These are phyloP conservation scores for Glonium stellatum DNA, from an alignment of 495 filamentous ascomycete genomes.

Conservation along the genomic window DNA sequence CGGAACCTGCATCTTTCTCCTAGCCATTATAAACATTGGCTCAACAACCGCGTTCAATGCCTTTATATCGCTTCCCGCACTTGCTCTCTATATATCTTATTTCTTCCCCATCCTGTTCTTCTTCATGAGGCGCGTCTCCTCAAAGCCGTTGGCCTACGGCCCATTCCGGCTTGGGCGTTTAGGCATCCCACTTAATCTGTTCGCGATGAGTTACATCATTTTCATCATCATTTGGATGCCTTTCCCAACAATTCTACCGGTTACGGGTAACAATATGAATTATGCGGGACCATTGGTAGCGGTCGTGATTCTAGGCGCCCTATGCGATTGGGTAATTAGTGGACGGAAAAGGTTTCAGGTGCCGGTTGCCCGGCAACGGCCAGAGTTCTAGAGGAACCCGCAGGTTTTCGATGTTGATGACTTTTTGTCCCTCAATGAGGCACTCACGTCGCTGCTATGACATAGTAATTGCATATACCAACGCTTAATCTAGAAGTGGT, in stretches of 20 bases:
- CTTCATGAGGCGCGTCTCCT: slow-evolving; percentile 26
- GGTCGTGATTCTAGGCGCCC: slow-evolving; percentile 13
- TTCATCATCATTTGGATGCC: slow-evolving; percentile 25
- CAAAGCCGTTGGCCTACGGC: slow-evolving; percentile 9
- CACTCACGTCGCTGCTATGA: no score
- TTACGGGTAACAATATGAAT: slow-evolving; percentile 29
- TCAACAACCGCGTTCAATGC: slow-evolving; percentile 44
- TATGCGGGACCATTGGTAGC: slow-evolving; percentile 29
- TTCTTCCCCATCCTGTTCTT: slow-evolving; percentile 43
- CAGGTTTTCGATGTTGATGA: not conserved
- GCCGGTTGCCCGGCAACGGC: not conserved
- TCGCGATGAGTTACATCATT: slow-evolving; percentile 18
- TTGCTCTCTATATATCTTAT: slow-evolving; percentile 48
- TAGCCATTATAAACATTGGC: slow-evolving; percentile 49
- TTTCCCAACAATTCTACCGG: slow-evolving; percentile 25
- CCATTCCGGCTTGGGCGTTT: slow-evolving; percentile 21
- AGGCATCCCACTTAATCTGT: slow-evolving; percentile 22
- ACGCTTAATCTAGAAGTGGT: no score
- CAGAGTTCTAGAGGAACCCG: not conserved
- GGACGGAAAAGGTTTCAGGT: slow-evolving; percentile 1
- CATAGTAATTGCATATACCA: no score
- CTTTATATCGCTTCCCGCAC: slow-evolving; percentile 44
- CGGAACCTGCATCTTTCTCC: slow-evolving; percentile 34
- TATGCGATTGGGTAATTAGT: slow-evolving; percentile 4
- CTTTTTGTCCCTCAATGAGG: not conserved